Conservation (phyloP, 805 yeast genomes). For the Ogataea wickerhamii region DNA sequence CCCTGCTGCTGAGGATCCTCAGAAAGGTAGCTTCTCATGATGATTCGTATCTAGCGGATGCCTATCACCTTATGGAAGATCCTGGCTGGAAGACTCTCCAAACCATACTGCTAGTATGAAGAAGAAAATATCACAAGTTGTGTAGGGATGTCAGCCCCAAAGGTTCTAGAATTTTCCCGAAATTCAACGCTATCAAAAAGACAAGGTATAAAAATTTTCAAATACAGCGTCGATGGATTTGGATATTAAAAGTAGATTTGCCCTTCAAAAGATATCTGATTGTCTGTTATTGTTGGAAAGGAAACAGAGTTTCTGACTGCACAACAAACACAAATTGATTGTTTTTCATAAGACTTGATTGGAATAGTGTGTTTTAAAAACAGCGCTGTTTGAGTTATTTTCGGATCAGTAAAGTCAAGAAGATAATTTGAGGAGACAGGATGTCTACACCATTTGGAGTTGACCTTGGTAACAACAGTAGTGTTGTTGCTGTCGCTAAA, state of each 20-base stretch:
- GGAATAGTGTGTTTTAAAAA: neutral
- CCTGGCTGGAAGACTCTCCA: conserved; percentile 83
- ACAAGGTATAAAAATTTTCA: conserved; percentile 14
- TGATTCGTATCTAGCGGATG: conserved; percentile 24
- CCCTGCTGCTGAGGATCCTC: conserved; percentile 47
- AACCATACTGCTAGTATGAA: conserved; percentile 38
- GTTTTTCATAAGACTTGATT: too few relatives aligned
- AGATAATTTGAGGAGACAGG: conserved; percentile 5
- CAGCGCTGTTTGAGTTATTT: conserved; percentile 1
- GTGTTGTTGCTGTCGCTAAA: conserved; percentile 94
- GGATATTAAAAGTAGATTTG: conserved; percentile 1
- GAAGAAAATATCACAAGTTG: neutral
- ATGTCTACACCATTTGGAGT: conserved; percentile 97
- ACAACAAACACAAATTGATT: neutral
- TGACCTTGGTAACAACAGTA: conserved; percentile 93
- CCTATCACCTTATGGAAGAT: conserved; percentile 48
- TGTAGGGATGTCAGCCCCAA: conserved; percentile 7
- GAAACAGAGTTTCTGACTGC: too few relatives aligned
- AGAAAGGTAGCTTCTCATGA: conserved; percentile 37
- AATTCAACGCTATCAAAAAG: conserved; percentile 8
- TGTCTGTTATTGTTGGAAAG: too few relatives aligned
- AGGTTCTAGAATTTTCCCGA: conserved; percentile 18
- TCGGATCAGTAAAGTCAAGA: neutral
- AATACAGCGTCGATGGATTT: neutral
- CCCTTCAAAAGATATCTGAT: neutral